phyloP scores from a whole-genome alignment of 257 asterid genomes.

The Plantago ovata region DNA sequence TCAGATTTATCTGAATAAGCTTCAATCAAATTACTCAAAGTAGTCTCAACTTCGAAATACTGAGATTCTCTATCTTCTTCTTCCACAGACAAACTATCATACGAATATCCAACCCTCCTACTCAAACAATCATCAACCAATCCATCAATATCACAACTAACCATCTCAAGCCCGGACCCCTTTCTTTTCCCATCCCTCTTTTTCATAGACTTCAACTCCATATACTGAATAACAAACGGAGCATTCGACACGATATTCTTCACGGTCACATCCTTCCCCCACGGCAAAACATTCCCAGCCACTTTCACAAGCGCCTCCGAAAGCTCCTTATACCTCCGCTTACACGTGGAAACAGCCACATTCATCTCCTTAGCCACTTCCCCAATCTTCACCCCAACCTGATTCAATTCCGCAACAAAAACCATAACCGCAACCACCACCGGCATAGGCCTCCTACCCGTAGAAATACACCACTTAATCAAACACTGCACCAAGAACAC shows the following conservation, averaged over 20 bases:
- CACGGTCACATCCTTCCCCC: conserved; percentile 75
- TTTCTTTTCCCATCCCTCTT: conserved; percentile 20
- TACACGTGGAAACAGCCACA: conserved; percentile 54
- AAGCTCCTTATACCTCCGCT: conserved; percentile 67
- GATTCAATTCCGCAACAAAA: conserved; percentile 59
- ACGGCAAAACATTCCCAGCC: conserved; percentile 72
- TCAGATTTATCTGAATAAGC: conserved; percentile 35
- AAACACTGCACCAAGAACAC: conserved; percentile 77
- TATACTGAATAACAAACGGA: conserved; percentile 65
- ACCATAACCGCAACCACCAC: conserved; percentile 78
- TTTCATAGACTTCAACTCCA: conserved; percentile 70
- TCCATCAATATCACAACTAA: conserved; percentile 42
- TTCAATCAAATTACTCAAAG: conserved; percentile 6
- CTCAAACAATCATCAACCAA: conserved; percentile 49
- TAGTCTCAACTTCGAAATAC: conserved; percentile 39
- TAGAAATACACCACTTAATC: conserved; percentile 81
- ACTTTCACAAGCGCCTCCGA: conserved; percentile 60
- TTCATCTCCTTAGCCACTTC: conserved; percentile 50
- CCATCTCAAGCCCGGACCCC: conserved; percentile 24
- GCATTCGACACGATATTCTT: conserved; percentile 71
- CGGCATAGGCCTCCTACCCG: conserved; percentile 78
- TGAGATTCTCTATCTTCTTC: conserved; percentile 31
- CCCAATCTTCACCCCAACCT: conserved; percentile 44
- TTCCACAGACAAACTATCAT: conserved; percentile 21
- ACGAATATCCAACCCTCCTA: conserved; percentile 23